phyloP scores from a whole-genome alignment of 2,329 filamentous ascomycete genomes.

The Claviceps cyperi region DNA sequence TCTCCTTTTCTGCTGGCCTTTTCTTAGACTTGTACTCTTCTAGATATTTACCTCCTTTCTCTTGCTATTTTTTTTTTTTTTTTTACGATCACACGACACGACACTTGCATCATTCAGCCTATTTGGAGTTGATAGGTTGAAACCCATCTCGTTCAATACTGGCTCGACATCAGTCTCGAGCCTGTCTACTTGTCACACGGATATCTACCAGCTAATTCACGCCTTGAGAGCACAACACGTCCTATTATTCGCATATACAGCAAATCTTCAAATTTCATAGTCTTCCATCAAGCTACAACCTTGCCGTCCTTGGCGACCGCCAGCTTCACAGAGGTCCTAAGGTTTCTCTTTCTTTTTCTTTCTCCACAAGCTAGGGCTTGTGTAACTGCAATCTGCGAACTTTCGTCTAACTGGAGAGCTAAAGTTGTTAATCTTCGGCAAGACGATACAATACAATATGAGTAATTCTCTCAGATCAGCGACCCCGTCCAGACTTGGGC shows the following conservation, averaged over 20 bases:
- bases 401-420: not conserved
- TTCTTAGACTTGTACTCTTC: conserved; percentile 26
- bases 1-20: conserved; percentile 15
- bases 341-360: not conserved
- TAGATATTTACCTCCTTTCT: conserved; percentile 17
- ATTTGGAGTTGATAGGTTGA: conserved; percentile 9
- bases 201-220: conserved; percentile 5
- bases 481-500: conserved; percentile 36
- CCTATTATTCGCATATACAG: no score
- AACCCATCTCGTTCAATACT: not conserved
- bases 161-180: not conserved
- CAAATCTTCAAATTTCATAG: not conserved
- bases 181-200: not conserved
- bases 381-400: not conserved
- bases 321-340: not conserved
- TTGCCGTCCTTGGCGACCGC: not conserved
- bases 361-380: not conserved
- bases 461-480: conserved; percentile 35
- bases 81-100: conserved; percentile 3
- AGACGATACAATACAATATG: conserved; percentile 25
- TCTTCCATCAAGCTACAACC: not conserved
- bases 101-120: conserved; percentile 9
- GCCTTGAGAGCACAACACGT: conserved; percentile 5
- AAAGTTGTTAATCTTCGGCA: not conserved
- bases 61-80: conserved; percentile 8